These are phyloP conservation scores for Phyllosticta capitalensis DNA, from an alignment of 2,329 filamentous ascomycete genomes.

Conservation along the genomic window DNA sequence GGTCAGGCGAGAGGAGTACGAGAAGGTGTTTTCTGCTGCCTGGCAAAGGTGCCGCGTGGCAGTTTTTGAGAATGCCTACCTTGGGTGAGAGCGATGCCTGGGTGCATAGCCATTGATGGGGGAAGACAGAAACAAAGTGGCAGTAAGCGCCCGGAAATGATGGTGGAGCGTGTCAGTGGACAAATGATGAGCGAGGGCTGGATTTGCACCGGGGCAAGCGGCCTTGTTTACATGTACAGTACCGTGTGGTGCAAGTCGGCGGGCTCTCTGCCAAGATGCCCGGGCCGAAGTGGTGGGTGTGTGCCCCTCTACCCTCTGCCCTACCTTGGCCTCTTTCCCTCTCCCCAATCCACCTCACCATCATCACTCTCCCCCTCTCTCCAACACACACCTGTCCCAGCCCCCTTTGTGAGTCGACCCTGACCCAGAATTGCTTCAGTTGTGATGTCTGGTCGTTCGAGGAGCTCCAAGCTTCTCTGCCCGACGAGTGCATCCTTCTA, in stretches of 20 bases:
- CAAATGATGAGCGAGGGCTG: not conserved
- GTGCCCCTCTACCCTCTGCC: conserved; percentile 5
- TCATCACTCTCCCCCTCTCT: not conserved
- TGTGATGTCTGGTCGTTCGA: not conserved
- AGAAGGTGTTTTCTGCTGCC: not conserved
- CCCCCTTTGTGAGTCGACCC: conserved; percentile 6
- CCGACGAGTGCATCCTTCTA: not conserved
- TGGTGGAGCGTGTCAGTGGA: not conserved
- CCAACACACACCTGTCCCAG: conserved; percentile 1
- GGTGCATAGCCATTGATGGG: not conserved
- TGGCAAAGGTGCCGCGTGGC: not conserved
- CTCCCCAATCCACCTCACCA: not conserved
- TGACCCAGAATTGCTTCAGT: not conserved
- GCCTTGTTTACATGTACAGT: conserved; percentile 11
- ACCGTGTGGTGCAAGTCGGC: not conserved
- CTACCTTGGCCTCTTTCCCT: conserved; percentile 8
- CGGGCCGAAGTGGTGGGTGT: conserved; percentile 5
- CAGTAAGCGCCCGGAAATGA: not conserved
- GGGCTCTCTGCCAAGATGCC: not conserved
- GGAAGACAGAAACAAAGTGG: not conserved
- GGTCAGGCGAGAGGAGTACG: not conserved
- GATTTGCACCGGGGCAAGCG: not conserved
- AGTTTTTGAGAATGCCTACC: not conserved
- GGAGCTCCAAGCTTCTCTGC: not conserved
- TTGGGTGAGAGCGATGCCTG: not conserved